These are phyloP conservation scores for Apiospora marii DNA, from an alignment of 2,329 filamentous ascomycete genomes.

Conservation along the genomic window DNA sequence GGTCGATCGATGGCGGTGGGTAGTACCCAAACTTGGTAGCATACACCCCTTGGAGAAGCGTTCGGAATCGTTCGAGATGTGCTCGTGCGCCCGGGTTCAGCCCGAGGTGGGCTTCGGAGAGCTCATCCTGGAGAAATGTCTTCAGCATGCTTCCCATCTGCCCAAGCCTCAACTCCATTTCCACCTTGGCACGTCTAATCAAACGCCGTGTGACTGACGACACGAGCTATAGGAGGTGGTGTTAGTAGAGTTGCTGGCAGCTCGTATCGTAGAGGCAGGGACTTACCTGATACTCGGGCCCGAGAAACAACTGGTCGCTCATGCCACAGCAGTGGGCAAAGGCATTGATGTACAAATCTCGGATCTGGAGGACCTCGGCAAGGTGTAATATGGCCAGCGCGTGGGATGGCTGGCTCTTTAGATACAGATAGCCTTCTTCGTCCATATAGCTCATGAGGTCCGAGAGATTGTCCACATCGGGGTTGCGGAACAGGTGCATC, in stretches of 20 bases:
- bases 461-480: constrained; percentile 61
- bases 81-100: constrained; percentile 65
- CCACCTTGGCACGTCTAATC: constrained; percentile 66
- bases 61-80: constrained; percentile 77
- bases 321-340: constrained; percentile 84
- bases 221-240: constrained; percentile 48
- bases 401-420: constrained; percentile 71
- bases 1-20: constrained; percentile 62
- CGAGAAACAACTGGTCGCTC: constrained; percentile 65
- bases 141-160: constrained; percentile 65
- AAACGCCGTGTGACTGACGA: constrained; percentile 67
- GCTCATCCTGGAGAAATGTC: constrained; percentile 75
- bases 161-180: constrained; percentile 70
- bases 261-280: constrained; percentile 1
- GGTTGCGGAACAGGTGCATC: constrained; percentile 67
- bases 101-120: constrained; percentile 72
- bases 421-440: constrained; percentile 72
- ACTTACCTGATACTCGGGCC: constrained; percentile 68
- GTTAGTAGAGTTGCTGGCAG: constrained; percentile 35
- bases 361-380: constrained; percentile 70
- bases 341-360: constrained; percentile 74
- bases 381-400: constrained; percentile 73
- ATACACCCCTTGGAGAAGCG: constrained; percentile 73
- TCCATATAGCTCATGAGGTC: constrained; percentile 73
- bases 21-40: constrained; percentile 74